A percentile compares a stretch with the other conserved stretches of the same genome.
These are phyloP conservation scores for Diaporthe batatas DNA, from an alignment of 2,329 filamentous ascomycete genomes.

Conservation along the genomic window DNA sequence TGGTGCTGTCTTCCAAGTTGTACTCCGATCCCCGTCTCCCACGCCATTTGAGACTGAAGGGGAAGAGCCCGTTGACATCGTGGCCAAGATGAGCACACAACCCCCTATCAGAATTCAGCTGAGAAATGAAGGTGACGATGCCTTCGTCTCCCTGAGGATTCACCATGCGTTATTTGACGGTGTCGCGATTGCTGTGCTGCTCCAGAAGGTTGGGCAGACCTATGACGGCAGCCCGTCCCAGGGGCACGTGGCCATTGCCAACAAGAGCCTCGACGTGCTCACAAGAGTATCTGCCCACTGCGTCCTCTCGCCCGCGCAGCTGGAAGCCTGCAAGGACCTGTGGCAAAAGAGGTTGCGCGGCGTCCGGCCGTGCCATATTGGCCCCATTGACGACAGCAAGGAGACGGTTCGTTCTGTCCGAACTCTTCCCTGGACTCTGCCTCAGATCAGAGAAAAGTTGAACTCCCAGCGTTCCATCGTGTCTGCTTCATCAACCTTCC, in stretches of 20 bases:
- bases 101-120: constrained; percentile 40
- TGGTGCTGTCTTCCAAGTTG: constrained; percentile 45
- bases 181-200: constrained; percentile 41
- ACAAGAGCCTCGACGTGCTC: constrained; percentile 25
- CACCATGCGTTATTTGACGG: constrained; percentile 47
- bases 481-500: constrained; percentile 42
- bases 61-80: constrained; percentile 26
- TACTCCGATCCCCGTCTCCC: constrained; percentile 36
- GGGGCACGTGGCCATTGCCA: neutral
- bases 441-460: constrained; percentile 39
- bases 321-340: constrained; percentile 16
- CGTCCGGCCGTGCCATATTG: constrained; percentile 25
- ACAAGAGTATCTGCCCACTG: constrained; percentile 32
- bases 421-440: constrained; percentile 25
- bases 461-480: constrained; percentile 16
- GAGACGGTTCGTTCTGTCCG: constrained; percentile 25
- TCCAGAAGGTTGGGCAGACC: constrained; percentile 41
- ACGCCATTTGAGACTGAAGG: constrained; percentile 37
- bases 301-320: constrained; percentile 12
- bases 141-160: constrained; percentile 43
- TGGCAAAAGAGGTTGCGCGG: constrained; percentile 36
- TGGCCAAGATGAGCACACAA: constrained; percentile 35
- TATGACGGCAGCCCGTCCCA: constrained; percentile 20
- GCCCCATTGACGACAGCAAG: constrained; percentile 26
- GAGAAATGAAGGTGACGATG: constrained; percentile 21